These are phyloP conservation scores for Colletotrichum euphorbiae DNA, from an alignment of 2,329 filamentous ascomycete genomes.

Conservation along the genomic window DNA sequence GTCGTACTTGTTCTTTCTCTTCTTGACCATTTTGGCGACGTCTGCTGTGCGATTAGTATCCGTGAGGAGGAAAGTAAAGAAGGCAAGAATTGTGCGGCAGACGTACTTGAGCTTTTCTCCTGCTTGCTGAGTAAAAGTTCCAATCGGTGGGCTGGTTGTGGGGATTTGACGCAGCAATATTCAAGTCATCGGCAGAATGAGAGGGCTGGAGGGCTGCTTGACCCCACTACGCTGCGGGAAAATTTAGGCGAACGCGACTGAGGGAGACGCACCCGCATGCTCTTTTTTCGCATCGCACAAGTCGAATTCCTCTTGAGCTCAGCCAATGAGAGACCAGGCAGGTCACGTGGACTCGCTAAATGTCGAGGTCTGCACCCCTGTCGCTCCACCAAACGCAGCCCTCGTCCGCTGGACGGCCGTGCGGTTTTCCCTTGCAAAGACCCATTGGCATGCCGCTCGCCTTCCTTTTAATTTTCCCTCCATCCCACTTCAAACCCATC, in stretches of 20 bases:
- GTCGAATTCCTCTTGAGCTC: not conserved
- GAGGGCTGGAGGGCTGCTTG: conserved; percentile 32
- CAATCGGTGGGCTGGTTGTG: conserved; percentile 15
- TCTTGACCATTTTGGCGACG: conserved; percentile 77
- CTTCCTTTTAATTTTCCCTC: conserved; percentile 43
- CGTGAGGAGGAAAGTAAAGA: conserved; percentile 41
- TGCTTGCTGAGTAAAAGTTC: conserved; percentile 39
- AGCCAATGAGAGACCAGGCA: not conserved
- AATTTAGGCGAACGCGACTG: not conserved
- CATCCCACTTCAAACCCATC: conserved; percentile 55
- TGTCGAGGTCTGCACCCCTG: conserved; percentile 44
- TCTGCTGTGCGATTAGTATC: conserved; percentile 53
- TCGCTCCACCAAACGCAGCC: conserved; percentile 44
- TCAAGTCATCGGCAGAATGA: not conserved
- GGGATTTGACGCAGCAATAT: conserved; percentile 2
- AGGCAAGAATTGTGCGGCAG: conserved; percentile 18
- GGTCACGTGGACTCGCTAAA: conserved; percentile 40
- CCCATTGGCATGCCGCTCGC: not conserved
- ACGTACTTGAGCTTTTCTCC: conserved; percentile 41
- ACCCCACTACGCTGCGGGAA: not conserved
- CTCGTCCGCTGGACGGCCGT: conserved; percentile 1
- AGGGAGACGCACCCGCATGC: not conserved
- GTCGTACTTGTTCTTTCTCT: conserved; percentile 76
- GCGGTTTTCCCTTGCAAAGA: conserved; percentile 20
- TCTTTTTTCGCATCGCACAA: conserved; percentile 13